Percentiles rank a stretch among this genome's conserved stretches.
These are phyloP conservation scores for Haplosporangium gracile DNA, from an alignment of 192 early-diverging fungal species.

Conservation along the genomic window DNA sequence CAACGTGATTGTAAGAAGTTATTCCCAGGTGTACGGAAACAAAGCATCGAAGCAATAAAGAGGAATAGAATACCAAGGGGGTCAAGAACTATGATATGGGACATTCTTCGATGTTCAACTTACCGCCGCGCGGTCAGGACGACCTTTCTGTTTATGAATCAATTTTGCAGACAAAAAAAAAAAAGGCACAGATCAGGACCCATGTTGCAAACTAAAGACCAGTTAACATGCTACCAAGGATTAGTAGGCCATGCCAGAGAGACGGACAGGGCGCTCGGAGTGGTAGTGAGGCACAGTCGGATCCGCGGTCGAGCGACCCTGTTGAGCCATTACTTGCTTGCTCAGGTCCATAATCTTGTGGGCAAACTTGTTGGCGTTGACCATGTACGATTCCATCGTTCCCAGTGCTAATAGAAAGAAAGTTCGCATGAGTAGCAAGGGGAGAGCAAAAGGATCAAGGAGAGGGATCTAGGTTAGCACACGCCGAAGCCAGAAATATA, in stretches of 20 bases:
- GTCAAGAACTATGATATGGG: background rate
- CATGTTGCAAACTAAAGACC: background rate
- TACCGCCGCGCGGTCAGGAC: background rate
- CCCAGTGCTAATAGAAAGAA: constrained; percentile 26
- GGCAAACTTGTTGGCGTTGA: constrained; percentile 45
- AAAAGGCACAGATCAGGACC: background rate
- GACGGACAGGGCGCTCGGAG: constrained; percentile 20
- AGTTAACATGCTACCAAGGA: background rate
- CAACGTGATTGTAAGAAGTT: too few relatives aligned
- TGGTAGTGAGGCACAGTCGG: constrained; percentile 37
- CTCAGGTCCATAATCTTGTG: constrained; percentile 35
- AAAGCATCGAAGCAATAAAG: too few relatives aligned
- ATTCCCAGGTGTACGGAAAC: too few relatives aligned
- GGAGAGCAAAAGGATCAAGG: background rate
- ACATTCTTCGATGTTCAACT: background rate
- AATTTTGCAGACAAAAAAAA: background rate
- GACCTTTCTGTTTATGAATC: background rate
- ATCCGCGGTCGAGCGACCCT: background rate
- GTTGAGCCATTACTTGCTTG: constrained; percentile 30
- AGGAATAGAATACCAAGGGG: too few relatives aligned
- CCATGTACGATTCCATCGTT: constrained; percentile 48
- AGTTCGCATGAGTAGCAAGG: background rate
- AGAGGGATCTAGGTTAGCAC: background rate
- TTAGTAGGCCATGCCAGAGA: constrained; percentile 41
- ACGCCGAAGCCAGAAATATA: background rate